phyloP scores from a whole-genome alignment of 257 asterid genomes.

The Galeopsis tetrahit region DNA sequence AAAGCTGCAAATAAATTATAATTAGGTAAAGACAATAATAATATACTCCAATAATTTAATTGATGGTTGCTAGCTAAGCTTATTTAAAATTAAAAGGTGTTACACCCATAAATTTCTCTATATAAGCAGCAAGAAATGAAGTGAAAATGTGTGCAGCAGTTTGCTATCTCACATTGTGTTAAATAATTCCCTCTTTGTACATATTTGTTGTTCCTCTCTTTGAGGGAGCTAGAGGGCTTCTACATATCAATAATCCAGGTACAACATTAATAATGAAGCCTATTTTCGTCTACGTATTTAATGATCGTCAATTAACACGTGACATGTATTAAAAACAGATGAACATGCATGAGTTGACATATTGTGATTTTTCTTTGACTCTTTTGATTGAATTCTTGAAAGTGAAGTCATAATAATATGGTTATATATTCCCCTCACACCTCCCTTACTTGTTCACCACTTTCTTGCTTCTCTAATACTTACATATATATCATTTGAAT shows the following conservation, averaged over 20 bases:
- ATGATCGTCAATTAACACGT: not conserved
- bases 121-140: constrained; percentile 37
- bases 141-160: constrained; percentile 54
- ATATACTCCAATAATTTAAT: constrained; percentile 2
- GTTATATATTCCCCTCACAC: constrained; percentile 33
- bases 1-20: constrained; percentile 29
- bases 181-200: constrained; percentile 52
- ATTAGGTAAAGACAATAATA: constrained; percentile 13
- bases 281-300: not conserved
- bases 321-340: not conserved
- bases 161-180: constrained; percentile 44
- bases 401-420: constrained; percentile 6
- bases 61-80: constrained; percentile 20
- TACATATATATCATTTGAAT: not conserved
- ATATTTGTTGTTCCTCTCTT: constrained; percentile 40
- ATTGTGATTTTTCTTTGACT: constrained; percentile 22
- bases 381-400: constrained; percentile 40
- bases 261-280: not conserved
- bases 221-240: constrained; percentile 41
- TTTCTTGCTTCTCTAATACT: constrained; percentile 7
- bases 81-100: constrained; percentile 3
- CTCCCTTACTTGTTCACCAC: not conserved
- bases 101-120: constrained; percentile 34
- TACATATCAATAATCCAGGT: constrained; percentile 41
- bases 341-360: constrained; percentile 32